Percentiles rank a stretch among this genome's conserved stretches.
Conservation (phyloP, 768 basidiomycete species). For the Termitomyces bulborhizus region DNA sequence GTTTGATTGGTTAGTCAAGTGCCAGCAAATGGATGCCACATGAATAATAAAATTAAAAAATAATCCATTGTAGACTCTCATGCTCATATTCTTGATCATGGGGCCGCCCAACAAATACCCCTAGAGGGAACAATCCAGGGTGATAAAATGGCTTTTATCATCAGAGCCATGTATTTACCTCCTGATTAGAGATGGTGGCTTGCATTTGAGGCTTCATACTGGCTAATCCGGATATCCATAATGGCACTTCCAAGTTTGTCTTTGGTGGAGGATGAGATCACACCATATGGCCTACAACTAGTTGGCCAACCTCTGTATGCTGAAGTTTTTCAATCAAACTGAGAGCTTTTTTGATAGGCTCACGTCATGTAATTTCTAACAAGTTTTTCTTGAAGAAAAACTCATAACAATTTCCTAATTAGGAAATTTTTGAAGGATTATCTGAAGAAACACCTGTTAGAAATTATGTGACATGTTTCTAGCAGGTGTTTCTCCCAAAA, state of each 20-base stretch:
- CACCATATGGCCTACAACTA: slow-evolving; percentile 56
- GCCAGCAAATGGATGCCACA: background rate
- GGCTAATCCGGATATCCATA: slow-evolving; percentile 46
- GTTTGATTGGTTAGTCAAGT: slow-evolving; percentile 53
- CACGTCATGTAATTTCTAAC: too few relatives aligned
- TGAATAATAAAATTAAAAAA: slow-evolving; percentile 3
- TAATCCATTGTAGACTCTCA: slow-evolving; percentile 56
- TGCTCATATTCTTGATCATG: slow-evolving; percentile 74
- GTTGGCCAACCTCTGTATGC: slow-evolving; percentile 68
- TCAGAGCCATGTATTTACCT: background rate
- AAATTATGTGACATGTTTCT: too few relatives aligned
- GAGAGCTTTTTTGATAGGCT: slow-evolving; percentile 32
- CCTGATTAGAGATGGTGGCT: slow-evolving; percentile 48
- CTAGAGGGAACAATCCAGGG: slow-evolving; percentile 62
- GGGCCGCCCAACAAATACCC: slow-evolving; percentile 56
- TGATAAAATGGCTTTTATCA: slow-evolving; percentile 14
- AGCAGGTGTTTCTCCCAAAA: too few relatives aligned
- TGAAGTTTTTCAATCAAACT: background rate
- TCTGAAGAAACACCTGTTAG: too few relatives aligned
- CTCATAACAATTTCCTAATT: too few relatives aligned
- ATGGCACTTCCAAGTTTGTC: slow-evolving; percentile 56
- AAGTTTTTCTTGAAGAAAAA: too few relatives aligned
- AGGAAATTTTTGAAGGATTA: too few relatives aligned
- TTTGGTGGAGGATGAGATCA: slow-evolving; percentile 92
- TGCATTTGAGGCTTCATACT: slow-evolving; percentile 59